Evolutionary conservation across 108 stramenopile genomes (phyloP), one percentile per base, ranked within the genome.

Genomic region (Nitzschia putrida): DNA sequence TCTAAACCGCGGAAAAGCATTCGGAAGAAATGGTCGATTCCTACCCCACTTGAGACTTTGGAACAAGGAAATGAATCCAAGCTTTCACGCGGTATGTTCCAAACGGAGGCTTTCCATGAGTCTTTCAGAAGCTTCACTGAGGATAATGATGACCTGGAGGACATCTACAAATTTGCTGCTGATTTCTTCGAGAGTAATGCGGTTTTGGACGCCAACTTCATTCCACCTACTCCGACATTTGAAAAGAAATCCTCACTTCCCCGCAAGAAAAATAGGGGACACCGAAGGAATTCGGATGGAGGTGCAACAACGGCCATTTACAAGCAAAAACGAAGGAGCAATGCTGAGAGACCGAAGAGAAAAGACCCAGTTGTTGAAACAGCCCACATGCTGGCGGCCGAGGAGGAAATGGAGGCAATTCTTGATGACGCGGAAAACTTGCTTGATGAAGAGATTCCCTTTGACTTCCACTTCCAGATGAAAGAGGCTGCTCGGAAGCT

Each of bases 101-200:
- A 57, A 8, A 57, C 56, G 20, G 57, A 57, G n/a, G 43, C 68
- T 13, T 69, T 69, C 23, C 68, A 69, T 57, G 68, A 44, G 9
- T 69, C 68, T 20, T 44, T 69, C 24, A 14, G 45, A 13, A 54
- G 14, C 22, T 39, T 67, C 9, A 44, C 52, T 3, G 53, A 47
- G 9, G 64, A 64, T 12, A 47, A 12, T 12, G 64, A 64, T 34
- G 21, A 23, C 24, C 7, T 64, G 44, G 66, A 67, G 29, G 45
- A 49, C 8, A 20, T 64, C 9, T 64, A 45, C 63, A 64, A 29
- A 53, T 47, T 40, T 42, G 44, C 50, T 11, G 16, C 24, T 10
- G 55, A 69, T 45, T 23, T 47, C 2, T 42, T 57, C 38, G 43
- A 51, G 38, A 54, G 22, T 37, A 34, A 34, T 1, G 29, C 29